Base-by-base conservation (phyloP, 2,329 filamentous ascomycete species). In the Sarocladium brachiariae region DNA sequence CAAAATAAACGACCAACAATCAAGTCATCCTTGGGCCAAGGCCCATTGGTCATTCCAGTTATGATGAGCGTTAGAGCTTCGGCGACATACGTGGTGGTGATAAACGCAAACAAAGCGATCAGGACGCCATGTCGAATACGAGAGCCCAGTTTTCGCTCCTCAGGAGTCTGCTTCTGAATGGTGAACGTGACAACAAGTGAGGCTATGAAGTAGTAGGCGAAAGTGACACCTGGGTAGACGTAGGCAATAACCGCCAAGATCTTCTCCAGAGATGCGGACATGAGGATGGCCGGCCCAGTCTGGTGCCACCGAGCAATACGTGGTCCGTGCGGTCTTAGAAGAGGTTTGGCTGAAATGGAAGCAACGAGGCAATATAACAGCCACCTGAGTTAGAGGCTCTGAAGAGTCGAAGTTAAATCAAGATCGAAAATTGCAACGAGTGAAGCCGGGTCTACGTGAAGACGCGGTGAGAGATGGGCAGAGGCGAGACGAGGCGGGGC, bases 1-100 rank as follows among this genome's bases (percentile, higher is more conserved):
- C 80, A 84, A 1, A 82, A 78, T 23, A 87, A 65, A 33, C 78
- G 68, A 50, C 81, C 78, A 50, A 87, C 74, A 54, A 75, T 69
- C 34, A 70, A 64, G 56, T 78, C 72, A 19, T 73, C 68, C 1
- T 67, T 65, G 35, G 66, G 66, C 71, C 70, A 77, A 51, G 58
- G 58, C 33, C 58, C 62, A 19, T 57, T 59, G 25, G 65, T 34
- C 13, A 67, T 24, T 38, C 69, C 67, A 19, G 65, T 63, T 24
- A 67, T 54, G 14, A 70, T 56, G 50, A 78, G 63, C 16, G 64
- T 56, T 11, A 64, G 56, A 8, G 77, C 64, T 57, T 82, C 76
- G n/a, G 60, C 66, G 25, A 72, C 58, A 55, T 76, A 81, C 23
- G 72, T 72, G 24, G 69, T 53, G 33, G 76, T 62, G 52, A 71